Conservation (phyloP, 129 eudicot species). For the Lonicera japonica region DNA sequence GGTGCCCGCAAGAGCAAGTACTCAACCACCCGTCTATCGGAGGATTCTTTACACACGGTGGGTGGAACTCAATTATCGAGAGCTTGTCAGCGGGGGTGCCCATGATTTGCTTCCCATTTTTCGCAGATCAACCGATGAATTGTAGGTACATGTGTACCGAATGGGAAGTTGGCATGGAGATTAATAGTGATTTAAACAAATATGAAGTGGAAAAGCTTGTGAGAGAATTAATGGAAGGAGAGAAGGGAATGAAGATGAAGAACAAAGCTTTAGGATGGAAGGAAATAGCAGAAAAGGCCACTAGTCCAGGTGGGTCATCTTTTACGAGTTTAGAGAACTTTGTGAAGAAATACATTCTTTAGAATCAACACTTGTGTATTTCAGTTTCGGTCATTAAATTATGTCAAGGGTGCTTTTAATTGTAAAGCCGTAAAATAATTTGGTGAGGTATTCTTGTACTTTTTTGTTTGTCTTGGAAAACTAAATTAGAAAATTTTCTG, state of each 20-base stretch:
- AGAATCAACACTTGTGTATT: too few species aligned
- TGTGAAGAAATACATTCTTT: too few species aligned
- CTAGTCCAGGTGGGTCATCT: too few species aligned
- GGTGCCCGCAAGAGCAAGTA: constrained; percentile 1
- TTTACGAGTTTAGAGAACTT: too few species aligned
- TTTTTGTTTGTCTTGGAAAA: too few species aligned
- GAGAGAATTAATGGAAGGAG: not conserved
- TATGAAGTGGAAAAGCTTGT: not conserved
- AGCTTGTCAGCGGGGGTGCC: not conserved
- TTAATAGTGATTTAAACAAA: not conserved
- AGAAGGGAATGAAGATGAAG: not conserved
- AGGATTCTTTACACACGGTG: not conserved
- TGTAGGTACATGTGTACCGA: not conserved
- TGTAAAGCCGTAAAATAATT: too few species aligned
- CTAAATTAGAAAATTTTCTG: too few species aligned
- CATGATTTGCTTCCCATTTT: not conserved
- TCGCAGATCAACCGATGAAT: not conserved
- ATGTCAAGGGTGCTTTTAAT: too few species aligned
- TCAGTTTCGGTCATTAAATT: too few species aligned
- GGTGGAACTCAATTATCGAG: not conserved
- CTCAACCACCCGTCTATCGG: not conserved
- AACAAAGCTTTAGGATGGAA: not conserved
- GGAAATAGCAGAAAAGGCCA: too few species aligned
- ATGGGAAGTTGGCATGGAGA: not conserved
- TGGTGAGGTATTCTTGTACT: too few species aligned